Evolutionary conservation across 2,329 filamentous ascomycete genomes (phyloP).

Genomic region (Ophiostoma tasmaniense): DNA sequence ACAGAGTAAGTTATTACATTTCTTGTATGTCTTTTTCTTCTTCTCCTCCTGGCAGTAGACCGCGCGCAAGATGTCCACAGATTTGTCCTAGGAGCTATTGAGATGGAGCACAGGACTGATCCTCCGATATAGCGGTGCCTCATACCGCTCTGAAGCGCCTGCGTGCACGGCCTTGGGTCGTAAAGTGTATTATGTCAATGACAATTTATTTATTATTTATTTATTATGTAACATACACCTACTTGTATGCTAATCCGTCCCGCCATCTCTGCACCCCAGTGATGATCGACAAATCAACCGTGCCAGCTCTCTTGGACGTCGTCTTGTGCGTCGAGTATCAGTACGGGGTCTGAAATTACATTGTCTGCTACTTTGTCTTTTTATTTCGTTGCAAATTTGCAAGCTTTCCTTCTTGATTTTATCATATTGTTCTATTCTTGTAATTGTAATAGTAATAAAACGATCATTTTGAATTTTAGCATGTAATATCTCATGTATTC

Average conservation of each 20-base stretch:
- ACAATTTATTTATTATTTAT: not conserved
- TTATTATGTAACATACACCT: not conserved
- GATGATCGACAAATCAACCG: constrained; percentile 7
- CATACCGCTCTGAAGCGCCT: not conserved
- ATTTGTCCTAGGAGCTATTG: constrained; percentile 7
- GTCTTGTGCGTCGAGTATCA: not conserved
- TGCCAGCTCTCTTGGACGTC: not conserved
- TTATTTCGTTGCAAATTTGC: not conserved
- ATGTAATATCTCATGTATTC: too few relatives aligned
- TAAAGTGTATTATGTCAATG: not conserved
- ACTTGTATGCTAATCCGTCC: not conserved
- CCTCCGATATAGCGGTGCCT: constrained; percentile 3
- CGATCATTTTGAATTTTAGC: too few relatives aligned
- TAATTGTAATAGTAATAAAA: not conserved
- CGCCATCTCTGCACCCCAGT: constrained; percentile 5
- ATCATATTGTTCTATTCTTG: not conserved
- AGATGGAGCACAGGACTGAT: constrained; percentile 8
- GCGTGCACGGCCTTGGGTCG: not conserved
- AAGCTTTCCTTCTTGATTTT: not conserved
- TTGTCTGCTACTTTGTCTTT: not conserved
- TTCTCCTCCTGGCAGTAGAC: constrained; percentile 1
- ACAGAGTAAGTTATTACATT: not conserved
- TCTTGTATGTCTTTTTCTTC: not conserved
- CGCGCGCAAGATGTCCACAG: constrained; percentile 9
- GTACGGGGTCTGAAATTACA: not conserved